phyloP scores from a whole-genome alignment of 1,284 basidiomycete genomes.

The Athelia psychrophila region DNA sequence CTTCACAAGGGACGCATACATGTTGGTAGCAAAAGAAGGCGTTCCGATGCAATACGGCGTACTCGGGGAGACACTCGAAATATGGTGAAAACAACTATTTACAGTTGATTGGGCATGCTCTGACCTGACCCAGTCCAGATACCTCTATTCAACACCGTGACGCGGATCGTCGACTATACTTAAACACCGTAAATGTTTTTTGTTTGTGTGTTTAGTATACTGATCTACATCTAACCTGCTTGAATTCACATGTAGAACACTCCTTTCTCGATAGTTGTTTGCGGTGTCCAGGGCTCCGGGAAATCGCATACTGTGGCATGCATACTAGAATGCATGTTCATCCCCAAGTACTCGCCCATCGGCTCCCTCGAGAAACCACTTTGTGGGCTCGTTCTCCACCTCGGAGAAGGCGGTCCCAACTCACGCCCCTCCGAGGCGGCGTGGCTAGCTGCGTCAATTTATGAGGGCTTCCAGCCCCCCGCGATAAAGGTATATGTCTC shows the following conservation, averaged over 20 bases:
- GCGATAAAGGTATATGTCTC: conserved; percentile 60
- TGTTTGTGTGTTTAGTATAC: not conserved
- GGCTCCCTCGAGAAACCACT: conserved; percentile 55
- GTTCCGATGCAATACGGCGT: conserved; percentile 53
- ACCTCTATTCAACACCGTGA: conserved; percentile 13
- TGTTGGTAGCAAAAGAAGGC: conserved; percentile 28
- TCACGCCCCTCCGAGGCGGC: conserved; percentile 64
- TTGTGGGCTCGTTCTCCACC: conserved; percentile 64
- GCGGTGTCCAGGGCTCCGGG: conserved; percentile 66
- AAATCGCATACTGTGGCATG: conserved; percentile 70
- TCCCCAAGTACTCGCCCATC: conserved; percentile 42
- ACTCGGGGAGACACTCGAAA: conserved; percentile 42
- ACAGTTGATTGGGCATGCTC: conserved; percentile 19
- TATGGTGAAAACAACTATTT: conserved; percentile 32
- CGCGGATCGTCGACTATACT: conserved; percentile 48
- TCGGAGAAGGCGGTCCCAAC: conserved; percentile 58
- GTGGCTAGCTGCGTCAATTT: conserved; percentile 45
- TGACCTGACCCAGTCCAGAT: conserved; percentile 20
- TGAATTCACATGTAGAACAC: conserved; percentile 41
- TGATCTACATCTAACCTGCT: not conserved
- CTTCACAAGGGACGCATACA: conserved; percentile 50
- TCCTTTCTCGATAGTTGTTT: conserved; percentile 56
- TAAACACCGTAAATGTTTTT: conserved; percentile 59
- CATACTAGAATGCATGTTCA: conserved; percentile 64
- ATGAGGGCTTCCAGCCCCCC: conserved; percentile 39